Conservation (phyloP, 495 filamentous ascomycete species). For the Pseudevernia furfuracea region DNA sequence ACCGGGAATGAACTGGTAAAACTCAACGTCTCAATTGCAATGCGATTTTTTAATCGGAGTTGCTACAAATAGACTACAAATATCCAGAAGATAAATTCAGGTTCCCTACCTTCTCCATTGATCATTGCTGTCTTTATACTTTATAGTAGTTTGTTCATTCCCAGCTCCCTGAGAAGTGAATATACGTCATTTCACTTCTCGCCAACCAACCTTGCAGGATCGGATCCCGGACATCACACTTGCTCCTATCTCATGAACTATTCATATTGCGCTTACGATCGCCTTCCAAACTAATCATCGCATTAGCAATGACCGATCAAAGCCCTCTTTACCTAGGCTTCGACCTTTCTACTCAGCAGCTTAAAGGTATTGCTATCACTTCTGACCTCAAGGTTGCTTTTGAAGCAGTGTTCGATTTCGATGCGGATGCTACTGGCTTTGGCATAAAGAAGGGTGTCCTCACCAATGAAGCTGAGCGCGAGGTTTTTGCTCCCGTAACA, state of each 20-base stretch:
- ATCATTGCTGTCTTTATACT: neutral
- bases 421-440: constrained; percentile 63
- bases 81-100: neutral
- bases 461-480: constrained; percentile 67
- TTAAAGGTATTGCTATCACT: constrained; percentile 83
- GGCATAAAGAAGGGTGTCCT: constrained; percentile 80
- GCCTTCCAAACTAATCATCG: neutral
- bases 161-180: neutral
- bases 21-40: neutral
- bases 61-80: neutral
- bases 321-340: constrained; percentile 80
- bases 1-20: neutral
- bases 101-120: neutral
- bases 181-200: constrained; percentile 2
- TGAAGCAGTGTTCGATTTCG: constrained; percentile 68
- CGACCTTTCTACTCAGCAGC: constrained; percentile 92
- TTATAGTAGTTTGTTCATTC: neutral
- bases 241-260: neutral
- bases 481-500: constrained; percentile 86
- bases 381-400: constrained; percentile 68
- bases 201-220: neutral
- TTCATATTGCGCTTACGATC: neutral
- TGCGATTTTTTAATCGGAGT: neutral
- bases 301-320: constrained; percentile 31
- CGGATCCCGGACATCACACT: neutral